A percentile compares a stretch with the other conserved stretches of the same genome.
Conservation (phyloP, 2,329 filamentous ascomycete genomes). For the Truncatella angustata region DNA sequence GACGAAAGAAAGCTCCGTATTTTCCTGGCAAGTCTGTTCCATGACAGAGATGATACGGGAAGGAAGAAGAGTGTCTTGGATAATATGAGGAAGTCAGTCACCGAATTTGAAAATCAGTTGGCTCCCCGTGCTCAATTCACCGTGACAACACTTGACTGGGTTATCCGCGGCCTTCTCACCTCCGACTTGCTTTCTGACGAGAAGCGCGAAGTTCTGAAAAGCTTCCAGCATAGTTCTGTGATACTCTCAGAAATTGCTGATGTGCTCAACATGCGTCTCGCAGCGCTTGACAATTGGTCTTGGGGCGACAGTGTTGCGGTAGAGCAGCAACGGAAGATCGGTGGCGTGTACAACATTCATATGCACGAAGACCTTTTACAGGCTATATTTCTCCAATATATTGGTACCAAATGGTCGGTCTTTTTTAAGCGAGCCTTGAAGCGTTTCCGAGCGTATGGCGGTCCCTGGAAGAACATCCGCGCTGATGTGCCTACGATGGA, state of each 20-base stretch:
- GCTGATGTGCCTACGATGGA: constrained; percentile 30
- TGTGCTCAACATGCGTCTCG: constrained; percentile 51
- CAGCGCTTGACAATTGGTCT: constrained; percentile 41
- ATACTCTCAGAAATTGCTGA: constrained; percentile 49
- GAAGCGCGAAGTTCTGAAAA: constrained; percentile 38
- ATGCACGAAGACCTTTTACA: constrained; percentile 53
- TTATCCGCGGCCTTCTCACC: constrained; percentile 39
- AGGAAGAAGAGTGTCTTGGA: constrained; percentile 18
- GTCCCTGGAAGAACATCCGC: constrained; percentile 34
- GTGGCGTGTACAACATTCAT: constrained; percentile 45
- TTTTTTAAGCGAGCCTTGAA: constrained; percentile 38
- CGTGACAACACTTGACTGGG: constrained; percentile 31
- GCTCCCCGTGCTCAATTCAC: constrained; percentile 35
- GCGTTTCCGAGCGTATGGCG: constrained; percentile 25
- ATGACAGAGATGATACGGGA: constrained; percentile 25
- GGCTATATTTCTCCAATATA: constrained; percentile 48
- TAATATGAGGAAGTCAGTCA: constrained; percentile 24
- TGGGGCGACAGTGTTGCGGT: constrained; percentile 43
- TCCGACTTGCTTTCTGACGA: constrained; percentile 44
- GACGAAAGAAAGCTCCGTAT: constrained; percentile 34
- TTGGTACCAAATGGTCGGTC: constrained; percentile 46
- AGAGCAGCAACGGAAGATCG: constrained; percentile 46
- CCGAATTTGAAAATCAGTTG: constrained; percentile 30
- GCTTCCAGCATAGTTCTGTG: constrained; percentile 38
- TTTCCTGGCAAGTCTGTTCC: constrained; percentile 43